A percentile compares a stretch with the other conserved stretches of the same genome.
Conservation (phyloP, 805 yeast species). For the Scheffersomyces amazonensis region DNA sequence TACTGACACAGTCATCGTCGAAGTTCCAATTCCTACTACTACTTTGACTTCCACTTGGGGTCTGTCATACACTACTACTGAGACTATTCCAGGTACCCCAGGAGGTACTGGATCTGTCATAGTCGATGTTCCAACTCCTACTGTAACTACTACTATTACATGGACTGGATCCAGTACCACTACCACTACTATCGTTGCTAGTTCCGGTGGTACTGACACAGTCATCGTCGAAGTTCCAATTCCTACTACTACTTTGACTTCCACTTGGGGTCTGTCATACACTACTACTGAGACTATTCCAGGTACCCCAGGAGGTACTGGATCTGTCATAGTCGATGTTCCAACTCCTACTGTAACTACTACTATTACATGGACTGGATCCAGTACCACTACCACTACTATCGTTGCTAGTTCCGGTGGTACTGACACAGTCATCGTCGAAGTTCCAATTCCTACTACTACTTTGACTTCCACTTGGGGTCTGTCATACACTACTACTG, state of each 20-base stretch:
- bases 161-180: background rate
- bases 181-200: too few relatives aligned
- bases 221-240: constrained; percentile 9
- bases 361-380: constrained; percentile 8
- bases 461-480: constrained; percentile 4
- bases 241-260: constrained; percentile 9
- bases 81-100: background rate
- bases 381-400: constrained; percentile 2
- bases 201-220: too few relatives aligned
- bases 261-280: background rate
- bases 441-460: constrained; percentile 11
- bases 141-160: background rate
- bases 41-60: too few relatives aligned
- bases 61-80: background rate
- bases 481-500: too few relatives aligned
- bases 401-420: constrained; percentile 5
- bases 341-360: constrained; percentile 12
- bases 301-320: constrained; percentile 2
- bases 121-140: background rate
- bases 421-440: constrained; percentile 10
- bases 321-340: constrained; percentile 4
- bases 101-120: background rate
- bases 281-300: background rate
- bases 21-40: background rate
- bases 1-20: background rate